Base-by-base conservation (phyloP, 83 land plant species). In the Thuja plicata region DNA sequence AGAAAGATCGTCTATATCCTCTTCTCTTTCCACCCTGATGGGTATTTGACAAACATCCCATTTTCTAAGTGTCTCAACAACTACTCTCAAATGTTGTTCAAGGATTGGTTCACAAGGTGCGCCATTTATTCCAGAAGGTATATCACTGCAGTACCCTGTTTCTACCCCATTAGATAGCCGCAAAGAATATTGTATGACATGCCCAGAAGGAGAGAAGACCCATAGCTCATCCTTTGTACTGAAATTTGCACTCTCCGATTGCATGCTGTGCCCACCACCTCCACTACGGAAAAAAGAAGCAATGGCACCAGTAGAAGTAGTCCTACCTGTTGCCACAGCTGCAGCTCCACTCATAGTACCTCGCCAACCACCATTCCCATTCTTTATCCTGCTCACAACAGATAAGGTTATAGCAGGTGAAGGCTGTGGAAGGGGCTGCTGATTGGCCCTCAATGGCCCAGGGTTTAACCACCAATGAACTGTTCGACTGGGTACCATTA, bases 1-100 rank as follows among this genome's bases (percentile, higher is more conserved):
- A 77, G 91, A 91, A 90, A 91, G 93, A 38, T 90, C 73, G 30
- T 96, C 96, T 41, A 93, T 86, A 87, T 91, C 92, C 89, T 97
- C 97, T 78, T 93, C 97, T n/a, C 91, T 92, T 62, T 96, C 97
- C 87, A 93, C 93, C 89, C 95, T 90, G 86, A 89, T 92, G 15
- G 91, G 93, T 57, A 93, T 93, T 76, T 95, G 97, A 89, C 95
- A 93, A 2, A 98, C 89, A 91, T 96, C 97, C 99, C 99, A 98
- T 81, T 95, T 98, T 91, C 97, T 94, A 34, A 95, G 86, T 27
- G 99, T 94, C 84, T 97, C 97, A 73, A 97, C 96, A 34, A 90
- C 89, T 13, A 98, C 89, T 60, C 93, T 89, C 78, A 90, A 71
- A 85, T 96, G 95, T 86, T 66, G 85, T 41, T 93, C 96, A 40